A percentile compares a stretch with the other conserved stretches of the same genome.
Conservation (phyloP, 495 filamentous ascomycete genomes). For the Margaritispora aquatica region DNA sequence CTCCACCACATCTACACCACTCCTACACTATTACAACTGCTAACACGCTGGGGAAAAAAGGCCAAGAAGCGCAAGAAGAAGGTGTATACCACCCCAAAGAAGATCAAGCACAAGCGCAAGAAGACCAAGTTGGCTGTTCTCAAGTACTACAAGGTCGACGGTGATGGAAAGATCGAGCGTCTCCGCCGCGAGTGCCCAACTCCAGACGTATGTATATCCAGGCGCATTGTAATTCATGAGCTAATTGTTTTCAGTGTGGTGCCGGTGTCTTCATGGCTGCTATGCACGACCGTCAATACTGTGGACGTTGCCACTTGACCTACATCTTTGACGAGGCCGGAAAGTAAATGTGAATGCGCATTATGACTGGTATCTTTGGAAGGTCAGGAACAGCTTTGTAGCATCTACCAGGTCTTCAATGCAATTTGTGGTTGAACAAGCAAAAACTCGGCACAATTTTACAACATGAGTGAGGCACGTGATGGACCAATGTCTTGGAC, state of each 20-base stretch:
- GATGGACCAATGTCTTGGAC: not conserved
- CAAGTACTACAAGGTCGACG: constrained; percentile 99
- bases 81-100: constrained; percentile 99
- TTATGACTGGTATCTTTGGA: constrained; percentile 1
- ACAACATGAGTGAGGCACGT: not conserved
- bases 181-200: constrained; percentile 93
- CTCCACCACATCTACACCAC: not conserved
- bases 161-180: constrained; percentile 99
- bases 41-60: not conserved
- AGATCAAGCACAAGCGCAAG: constrained; percentile 99
- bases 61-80: constrained; percentile 99
- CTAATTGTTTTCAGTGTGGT: constrained; percentile 60
- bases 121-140: constrained; percentile 98
- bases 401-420: constrained; percentile 16
- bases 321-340: constrained; percentile 86
- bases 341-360: constrained; percentile 27
- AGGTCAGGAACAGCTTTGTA: constrained; percentile 11
- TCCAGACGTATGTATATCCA: constrained; percentile 66
- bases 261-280: constrained; percentile 99
- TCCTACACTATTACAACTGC: not conserved
- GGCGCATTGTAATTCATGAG: not conserved
- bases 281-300: constrained; percentile 99
- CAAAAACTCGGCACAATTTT: not conserved
- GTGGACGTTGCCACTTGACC: constrained; percentile 97
- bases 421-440: not conserved